Conservation (phyloP, 2,329 filamentous ascomycete species). For the Aspergillus carbonarius region DNA sequence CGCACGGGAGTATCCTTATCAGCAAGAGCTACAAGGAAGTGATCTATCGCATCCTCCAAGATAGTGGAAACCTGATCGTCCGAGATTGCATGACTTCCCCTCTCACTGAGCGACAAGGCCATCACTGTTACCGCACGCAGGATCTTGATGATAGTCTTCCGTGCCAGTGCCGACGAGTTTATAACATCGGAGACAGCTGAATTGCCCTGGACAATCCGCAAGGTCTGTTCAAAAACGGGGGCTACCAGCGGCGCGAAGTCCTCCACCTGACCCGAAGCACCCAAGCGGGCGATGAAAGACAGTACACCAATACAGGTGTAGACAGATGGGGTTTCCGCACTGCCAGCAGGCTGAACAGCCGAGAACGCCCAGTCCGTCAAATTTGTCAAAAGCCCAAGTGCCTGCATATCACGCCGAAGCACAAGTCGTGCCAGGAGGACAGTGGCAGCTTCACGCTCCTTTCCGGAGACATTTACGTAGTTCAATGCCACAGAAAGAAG, state of each 20-base stretch:
- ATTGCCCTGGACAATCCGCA: conserved; percentile 57
- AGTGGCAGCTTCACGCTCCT: conserved; percentile 87
- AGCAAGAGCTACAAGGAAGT: conserved; percentile 72
- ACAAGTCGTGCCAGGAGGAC: conserved; percentile 75
- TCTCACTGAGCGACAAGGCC: conserved; percentile 55
- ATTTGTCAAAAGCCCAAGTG: conserved; percentile 65
- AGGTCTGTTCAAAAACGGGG: conserved; percentile 64
- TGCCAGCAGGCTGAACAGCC: conserved; percentile 53
- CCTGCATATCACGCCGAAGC: conserved; percentile 86
- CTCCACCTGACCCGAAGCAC: conserved; percentile 69
- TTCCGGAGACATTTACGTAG: conserved; percentile 73
- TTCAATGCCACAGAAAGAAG: conserved; percentile 69
- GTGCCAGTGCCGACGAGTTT: conserved; percentile 71
- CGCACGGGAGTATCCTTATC: conserved; percentile 91
- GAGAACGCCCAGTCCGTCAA: conserved; percentile 70
- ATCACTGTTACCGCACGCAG: conserved; percentile 71
- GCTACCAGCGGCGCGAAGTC: conserved; percentile 69
- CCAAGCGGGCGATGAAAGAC: conserved; percentile 73
- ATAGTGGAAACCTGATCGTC: conserved; percentile 49
- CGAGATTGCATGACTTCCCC: conserved; percentile 24
- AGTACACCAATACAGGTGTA: conserved; percentile 78
- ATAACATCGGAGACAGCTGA: conserved; percentile 55
- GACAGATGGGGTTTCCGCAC: conserved; percentile 50
- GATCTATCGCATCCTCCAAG: conserved; percentile 78
- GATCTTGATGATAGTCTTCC: conserved; percentile 84